These are phyloP conservation scores for Aspergillus flavus DNA, from an alignment of 2,329 filamentous ascomycete species.

Conservation along the genomic window DNA sequence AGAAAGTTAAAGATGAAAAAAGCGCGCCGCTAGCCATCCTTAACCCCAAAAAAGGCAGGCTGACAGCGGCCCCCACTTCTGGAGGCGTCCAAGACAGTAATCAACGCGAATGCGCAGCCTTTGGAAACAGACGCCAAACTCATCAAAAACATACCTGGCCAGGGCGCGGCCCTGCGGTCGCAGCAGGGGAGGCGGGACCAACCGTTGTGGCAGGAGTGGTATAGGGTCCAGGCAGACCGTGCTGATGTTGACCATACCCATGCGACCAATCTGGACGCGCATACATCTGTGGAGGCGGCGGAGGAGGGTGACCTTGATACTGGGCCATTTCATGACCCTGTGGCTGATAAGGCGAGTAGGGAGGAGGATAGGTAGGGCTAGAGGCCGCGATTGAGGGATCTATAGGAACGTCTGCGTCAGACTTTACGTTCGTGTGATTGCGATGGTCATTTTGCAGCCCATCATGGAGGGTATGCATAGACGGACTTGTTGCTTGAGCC, in stretches of 20 bases:
- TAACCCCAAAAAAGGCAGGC: conserved; percentile 18
- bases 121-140: conserved; percentile 36
- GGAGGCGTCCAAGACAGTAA: conserved; percentile 34
- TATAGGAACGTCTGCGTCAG: conserved; percentile 98
- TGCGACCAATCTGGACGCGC: conserved; percentile 51
- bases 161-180: conserved; percentile 62
- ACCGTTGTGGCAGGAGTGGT: conserved; percentile 59
- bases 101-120: conserved; percentile 31
- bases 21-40: conserved; percentile 24
- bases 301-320: conserved; percentile 53
- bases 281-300: conserved; percentile 51
- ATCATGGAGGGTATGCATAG: conserved; percentile 78
- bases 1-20: conserved; percentile 20
- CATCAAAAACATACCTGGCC: conserved; percentile 60
- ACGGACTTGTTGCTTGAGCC: conserved; percentile 99
- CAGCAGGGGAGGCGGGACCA: conserved; percentile 61
- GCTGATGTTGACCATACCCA: conserved; percentile 49
- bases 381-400: conserved; percentile 95
- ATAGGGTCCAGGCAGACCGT: conserved; percentile 53
- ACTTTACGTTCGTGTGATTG: conserved; percentile 70
- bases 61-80: conserved; percentile 19
- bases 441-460: conserved; percentile 72
- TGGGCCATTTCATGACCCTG: conserved; percentile 85
- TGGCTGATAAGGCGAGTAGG: conserved; percentile 84
- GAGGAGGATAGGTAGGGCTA: conserved; percentile 86